Evolutionary conservation across 2,329 filamentous ascomycete species (phyloP).

Genomic region (Delphinella strobiligena): DNA sequence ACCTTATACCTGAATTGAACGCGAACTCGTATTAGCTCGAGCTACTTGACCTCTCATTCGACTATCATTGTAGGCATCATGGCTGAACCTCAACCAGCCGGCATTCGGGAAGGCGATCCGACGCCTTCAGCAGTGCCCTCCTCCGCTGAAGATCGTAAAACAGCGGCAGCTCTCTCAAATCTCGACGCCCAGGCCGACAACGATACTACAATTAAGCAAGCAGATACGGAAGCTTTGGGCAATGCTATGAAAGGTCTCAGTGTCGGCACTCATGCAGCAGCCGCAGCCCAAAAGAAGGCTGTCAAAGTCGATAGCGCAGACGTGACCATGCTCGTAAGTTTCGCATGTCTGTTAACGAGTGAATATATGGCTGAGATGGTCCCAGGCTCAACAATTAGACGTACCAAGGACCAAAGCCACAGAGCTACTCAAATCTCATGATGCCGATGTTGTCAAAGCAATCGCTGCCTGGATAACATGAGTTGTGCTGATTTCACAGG

Average conservation of each 20-base stretch:
- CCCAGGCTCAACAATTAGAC: constrained; percentile 59
- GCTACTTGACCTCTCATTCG: too few species aligned
- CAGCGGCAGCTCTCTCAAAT: constrained; percentile 58
- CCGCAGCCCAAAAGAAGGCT: constrained; percentile 23
- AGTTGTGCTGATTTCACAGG: too few species aligned
- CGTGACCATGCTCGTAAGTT: constrained; percentile 53
- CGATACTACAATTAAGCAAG: constrained; percentile 39
- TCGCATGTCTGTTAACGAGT: neutral
- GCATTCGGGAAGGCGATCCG: constrained; percentile 48
- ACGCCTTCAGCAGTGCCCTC: constrained; percentile 40
- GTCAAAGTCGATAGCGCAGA: constrained; percentile 66
- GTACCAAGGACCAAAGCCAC: constrained; percentile 60
- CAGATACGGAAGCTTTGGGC: constrained; percentile 58
- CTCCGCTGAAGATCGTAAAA: constrained; percentile 67
- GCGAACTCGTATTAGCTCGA: too few species aligned
- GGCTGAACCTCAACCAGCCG: constrained; percentile 50
- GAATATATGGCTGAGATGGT: constrained; percentile 9
- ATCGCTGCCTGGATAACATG: constrained; percentile 54
- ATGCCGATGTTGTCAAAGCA: constrained; percentile 57
- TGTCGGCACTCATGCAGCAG: constrained; percentile 26
- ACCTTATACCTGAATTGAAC: too few species aligned
- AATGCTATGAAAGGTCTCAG: constrained; percentile 58
- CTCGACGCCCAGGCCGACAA: constrained; percentile 46
- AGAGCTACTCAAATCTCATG: constrained; percentile 58
- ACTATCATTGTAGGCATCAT: constrained; percentile 26